phyloP scores from a whole-genome alignment of 495 filamentous ascomycete species.

The Talaromyces borbonicus region DNA sequence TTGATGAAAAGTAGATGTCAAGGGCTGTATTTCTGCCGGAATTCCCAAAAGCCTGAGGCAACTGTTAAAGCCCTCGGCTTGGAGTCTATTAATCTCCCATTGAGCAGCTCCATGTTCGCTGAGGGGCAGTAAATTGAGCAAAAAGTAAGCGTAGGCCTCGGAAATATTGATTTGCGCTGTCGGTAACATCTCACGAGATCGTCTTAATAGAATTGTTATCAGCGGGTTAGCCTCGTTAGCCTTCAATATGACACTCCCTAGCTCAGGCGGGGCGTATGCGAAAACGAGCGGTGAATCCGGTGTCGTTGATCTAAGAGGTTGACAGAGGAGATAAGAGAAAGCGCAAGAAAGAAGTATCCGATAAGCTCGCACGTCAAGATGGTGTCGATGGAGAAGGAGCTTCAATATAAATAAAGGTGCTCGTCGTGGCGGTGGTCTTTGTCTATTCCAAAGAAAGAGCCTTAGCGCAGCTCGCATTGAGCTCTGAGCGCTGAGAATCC shows the following conservation, averaged over 20 bases:
- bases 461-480: conserved; percentile 30
- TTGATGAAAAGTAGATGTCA: conserved; percentile 35
- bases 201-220: conserved; percentile 46
- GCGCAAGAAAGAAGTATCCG: conserved; percentile 33
- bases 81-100: conserved; percentile 14
- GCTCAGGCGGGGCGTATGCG: conserved; percentile 10
- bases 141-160: conserved; percentile 25
- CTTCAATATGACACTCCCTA: conserved; percentile 14
- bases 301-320: conserved; percentile 12
- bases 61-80: conserved; percentile 37
- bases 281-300: conserved; percentile 3
- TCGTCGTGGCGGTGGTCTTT: background rate
- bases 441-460: conserved; percentile 25
- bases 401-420: conserved; percentile 42
- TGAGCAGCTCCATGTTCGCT: background rate
- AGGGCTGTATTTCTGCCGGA: conserved; percentile 39
- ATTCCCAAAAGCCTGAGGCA: conserved; percentile 47
- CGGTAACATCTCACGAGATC: conserved; percentile 49
- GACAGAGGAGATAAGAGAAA: conserved; percentile 28
- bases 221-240: conserved; percentile 21
- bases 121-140: conserved; percentile 11
- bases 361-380: conserved; percentile 32
- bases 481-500: conserved; percentile 40
- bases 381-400: conserved; percentile 36
- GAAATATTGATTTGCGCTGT: conserved; percentile 40